Conservation (phyloP, 2,329 filamentous ascomycete genomes). For the Aspergillus transmontanensis region DNA sequence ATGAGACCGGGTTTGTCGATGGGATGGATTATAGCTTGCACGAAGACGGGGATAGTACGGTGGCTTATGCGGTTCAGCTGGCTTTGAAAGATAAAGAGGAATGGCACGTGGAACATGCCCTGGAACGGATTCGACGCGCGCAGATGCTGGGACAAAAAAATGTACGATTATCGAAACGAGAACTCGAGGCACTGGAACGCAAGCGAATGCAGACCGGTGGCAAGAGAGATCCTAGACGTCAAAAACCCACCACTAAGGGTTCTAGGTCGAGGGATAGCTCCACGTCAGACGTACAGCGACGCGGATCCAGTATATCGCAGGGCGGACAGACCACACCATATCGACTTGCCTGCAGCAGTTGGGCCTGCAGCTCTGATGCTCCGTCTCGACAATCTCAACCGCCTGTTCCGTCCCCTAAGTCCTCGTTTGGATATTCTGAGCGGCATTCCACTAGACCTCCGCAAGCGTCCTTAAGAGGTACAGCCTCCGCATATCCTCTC, state of each 20-base stretch:
- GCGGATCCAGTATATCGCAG: slow-evolving; percentile 13
- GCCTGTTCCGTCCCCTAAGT: slow-evolving; percentile 29
- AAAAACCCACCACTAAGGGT: background rate
- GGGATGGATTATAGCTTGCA: slow-evolving; percentile 57
- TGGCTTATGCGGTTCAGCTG: slow-evolving; percentile 53
- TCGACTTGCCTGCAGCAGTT: slow-evolving; percentile 33
- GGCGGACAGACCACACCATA: slow-evolving; percentile 32
- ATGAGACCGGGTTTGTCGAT: slow-evolving; percentile 45
- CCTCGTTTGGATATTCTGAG: slow-evolving; percentile 35
- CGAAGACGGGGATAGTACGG: slow-evolving; percentile 52
- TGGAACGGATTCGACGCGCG: slow-evolving; percentile 78
- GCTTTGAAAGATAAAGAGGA: slow-evolving; percentile 70
- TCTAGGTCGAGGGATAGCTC: background rate
- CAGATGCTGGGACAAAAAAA: slow-evolving; percentile 75
- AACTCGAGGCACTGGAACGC: slow-evolving; percentile 78
- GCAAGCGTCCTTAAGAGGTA: slow-evolving; percentile 41
- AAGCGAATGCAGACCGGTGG: slow-evolving; percentile 59
- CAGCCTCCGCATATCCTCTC: slow-evolving; percentile 42
- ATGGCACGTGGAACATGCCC: slow-evolving; percentile 72
- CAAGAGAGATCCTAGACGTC: slow-evolving; percentile 21
- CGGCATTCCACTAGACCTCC: slow-evolving; percentile 40
- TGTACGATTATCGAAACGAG: slow-evolving; percentile 76
- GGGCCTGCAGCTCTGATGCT: slow-evolving; percentile 49
- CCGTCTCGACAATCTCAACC: slow-evolving; percentile 10
- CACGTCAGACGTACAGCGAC: slow-evolving; percentile 23